These are phyloP conservation scores for Lindgomyces ingoldianus DNA, from an alignment of 495 filamentous ascomycete species.

Conservation along the genomic window DNA sequence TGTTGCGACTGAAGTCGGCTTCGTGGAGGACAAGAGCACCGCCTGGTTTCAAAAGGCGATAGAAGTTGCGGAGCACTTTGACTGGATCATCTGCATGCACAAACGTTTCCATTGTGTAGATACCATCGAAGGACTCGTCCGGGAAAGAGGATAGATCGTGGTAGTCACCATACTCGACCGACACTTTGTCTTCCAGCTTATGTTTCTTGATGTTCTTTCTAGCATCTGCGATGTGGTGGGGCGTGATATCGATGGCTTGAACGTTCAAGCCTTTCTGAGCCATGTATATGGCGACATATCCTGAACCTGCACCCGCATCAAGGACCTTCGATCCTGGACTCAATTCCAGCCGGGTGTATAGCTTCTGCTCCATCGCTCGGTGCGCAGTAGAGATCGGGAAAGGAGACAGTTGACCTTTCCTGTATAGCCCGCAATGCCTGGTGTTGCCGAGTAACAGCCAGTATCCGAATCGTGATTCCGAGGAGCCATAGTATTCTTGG, in stretches of 20 bases:
- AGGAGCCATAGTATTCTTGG: conserved; percentile 24
- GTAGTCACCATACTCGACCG: conserved; percentile 54
- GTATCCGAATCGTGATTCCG: conserved; percentile 35
- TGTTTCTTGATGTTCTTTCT: conserved; percentile 45
- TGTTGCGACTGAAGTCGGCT: conserved; percentile 51
- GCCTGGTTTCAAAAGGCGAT: conserved; percentile 54
- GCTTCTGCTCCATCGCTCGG: conserved; percentile 31
- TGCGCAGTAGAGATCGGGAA: conserved; percentile 24
- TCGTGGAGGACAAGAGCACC: conserved; percentile 54
- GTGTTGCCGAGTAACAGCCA: conserved; percentile 31
- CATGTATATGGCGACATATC: conserved; percentile 31
- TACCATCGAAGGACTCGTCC: conserved; percentile 51
- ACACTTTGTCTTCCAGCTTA: conserved; percentile 46
- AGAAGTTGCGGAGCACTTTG: conserved; percentile 52
- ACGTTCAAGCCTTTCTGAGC: conserved; percentile 44
- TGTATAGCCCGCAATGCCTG: conserved; percentile 28
- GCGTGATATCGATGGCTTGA: conserved; percentile 55
- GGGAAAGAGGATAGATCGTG: conserved; percentile 52
- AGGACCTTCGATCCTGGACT: conserved; percentile 19
- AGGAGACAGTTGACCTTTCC: conserved; percentile 12
- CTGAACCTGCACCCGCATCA: conserved; percentile 32
- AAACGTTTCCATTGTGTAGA: conserved; percentile 63
- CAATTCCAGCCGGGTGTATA: conserved; percentile 19
- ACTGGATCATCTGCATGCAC: conserved; percentile 57
- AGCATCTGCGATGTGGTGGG: conserved; percentile 53